Conservation (phyloP, 2,329 filamentous ascomycete species). For the Hypoxylon sp. region DNA sequence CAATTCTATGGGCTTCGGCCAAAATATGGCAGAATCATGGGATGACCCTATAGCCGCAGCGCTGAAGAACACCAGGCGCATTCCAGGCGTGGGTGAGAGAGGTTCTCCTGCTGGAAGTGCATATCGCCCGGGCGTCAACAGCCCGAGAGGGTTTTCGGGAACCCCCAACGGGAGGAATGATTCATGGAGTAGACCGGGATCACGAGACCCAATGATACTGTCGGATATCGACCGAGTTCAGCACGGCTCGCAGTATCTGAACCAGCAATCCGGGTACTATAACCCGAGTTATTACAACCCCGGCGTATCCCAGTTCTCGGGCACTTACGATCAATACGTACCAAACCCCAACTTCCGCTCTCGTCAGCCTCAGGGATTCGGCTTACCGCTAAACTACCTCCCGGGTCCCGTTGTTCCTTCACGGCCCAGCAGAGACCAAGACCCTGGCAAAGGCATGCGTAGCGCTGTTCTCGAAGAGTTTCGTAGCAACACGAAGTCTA, state of each 20-base stretch:
- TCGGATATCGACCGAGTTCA: conserved; percentile 49
- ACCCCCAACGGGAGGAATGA: conserved; percentile 46
- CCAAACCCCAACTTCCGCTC: conserved; percentile 47
- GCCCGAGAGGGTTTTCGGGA: conserved; percentile 43
- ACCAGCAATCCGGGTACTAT: conserved; percentile 47
- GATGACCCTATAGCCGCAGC: conserved; percentile 42
- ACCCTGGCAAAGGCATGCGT: conserved; percentile 67
- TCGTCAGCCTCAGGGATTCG: conserved; percentile 47
- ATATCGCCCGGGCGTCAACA: conserved; percentile 45
- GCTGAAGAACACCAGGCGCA: conserved; percentile 44
- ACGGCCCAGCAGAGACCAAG: conserved; percentile 61
- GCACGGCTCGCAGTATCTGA: conserved; percentile 22
- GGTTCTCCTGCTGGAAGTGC: conserved; percentile 47
- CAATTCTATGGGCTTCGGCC: conserved; percentile 28
- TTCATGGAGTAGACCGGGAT: conserved; percentile 50
- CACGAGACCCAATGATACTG: conserved; percentile 47
- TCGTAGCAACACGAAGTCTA: conserved; percentile 75
- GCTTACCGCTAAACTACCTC: conserved; percentile 42
- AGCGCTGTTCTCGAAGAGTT: conserved; percentile 84
- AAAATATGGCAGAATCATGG: conserved; percentile 46
- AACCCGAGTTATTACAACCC: conserved; percentile 47
- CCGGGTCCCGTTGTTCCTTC: conserved; percentile 42
- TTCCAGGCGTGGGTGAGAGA: conserved; percentile 49
- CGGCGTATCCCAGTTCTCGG: conserved; percentile 49
- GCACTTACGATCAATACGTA: conserved; percentile 49